A percentile compares a stretch with the other conserved stretches of the same genome.
Evolutionary conservation across 805 yeast genomes (phyloP).

Genomic region (Candida germanica): DNA sequence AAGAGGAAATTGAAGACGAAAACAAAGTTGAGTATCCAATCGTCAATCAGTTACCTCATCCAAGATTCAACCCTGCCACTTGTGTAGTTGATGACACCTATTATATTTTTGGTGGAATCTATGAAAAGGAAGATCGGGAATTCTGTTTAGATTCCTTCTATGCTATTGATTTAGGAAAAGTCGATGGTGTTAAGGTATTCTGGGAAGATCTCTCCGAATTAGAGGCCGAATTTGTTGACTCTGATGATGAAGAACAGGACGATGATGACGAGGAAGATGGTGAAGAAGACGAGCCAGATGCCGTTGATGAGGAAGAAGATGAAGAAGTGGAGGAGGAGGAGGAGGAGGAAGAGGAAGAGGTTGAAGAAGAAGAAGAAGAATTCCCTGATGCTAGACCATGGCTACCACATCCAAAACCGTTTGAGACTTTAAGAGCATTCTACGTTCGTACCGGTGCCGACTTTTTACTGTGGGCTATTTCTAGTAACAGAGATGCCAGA

Average conservation of each 20-base stretch:
- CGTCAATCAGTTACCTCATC: slow-evolving; percentile 70
- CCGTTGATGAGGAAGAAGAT: slow-evolving; percentile 35
- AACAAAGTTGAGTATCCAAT: slow-evolving; percentile 51
- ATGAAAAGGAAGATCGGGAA: slow-evolving; percentile 87
- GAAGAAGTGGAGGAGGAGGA: slow-evolving; percentile 57
- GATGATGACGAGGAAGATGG: slow-evolving; percentile 55
- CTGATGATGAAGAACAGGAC: slow-evolving; percentile 50
- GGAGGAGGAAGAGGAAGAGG: slow-evolving; percentile 66
- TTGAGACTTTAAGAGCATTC: slow-evolving; percentile 79
- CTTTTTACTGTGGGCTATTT: slow-evolving; percentile 90
- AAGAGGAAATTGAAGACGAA: slow-evolving; percentile 37
- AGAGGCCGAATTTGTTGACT: slow-evolving; percentile 51
- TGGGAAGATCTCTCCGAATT: slow-evolving; percentile 83
- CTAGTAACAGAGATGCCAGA: slow-evolving; percentile 77
- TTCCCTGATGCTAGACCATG: slow-evolving; percentile 92
- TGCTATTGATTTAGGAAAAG: slow-evolving; percentile 75
- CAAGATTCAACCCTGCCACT: slow-evolving; percentile 81
- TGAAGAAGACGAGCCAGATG: slow-evolving; percentile 33
- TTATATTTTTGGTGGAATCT: slow-evolving; percentile 86
- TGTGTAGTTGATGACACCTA: slow-evolving; percentile 82
- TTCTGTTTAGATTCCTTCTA: slow-evolving; percentile 82
- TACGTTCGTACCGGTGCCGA: slow-evolving; percentile 83
- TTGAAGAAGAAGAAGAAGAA: slow-evolving; percentile 58
- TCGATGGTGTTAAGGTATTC: slow-evolving; percentile 81
- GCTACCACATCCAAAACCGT: slow-evolving; percentile 96